Conservation (phyloP, 1,284 basidiomycete species). For the Microbotryum violaceum region DNA sequence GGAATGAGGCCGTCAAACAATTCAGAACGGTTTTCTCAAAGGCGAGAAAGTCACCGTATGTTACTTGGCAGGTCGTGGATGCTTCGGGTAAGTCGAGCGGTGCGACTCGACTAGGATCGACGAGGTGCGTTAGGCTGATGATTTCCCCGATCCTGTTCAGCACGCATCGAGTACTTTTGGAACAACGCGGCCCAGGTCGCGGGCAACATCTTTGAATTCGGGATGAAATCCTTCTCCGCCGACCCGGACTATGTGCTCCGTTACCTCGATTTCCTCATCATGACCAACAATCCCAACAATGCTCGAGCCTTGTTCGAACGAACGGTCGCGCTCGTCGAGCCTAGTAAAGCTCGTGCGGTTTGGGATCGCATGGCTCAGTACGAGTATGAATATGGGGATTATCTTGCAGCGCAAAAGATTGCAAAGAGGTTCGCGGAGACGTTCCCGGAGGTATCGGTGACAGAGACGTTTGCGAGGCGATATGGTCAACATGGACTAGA, state of each 20-base stretch:
- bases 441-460: slow-evolving; percentile 63
- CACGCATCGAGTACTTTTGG: slow-evolving; percentile 92
- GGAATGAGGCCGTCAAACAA: slow-evolving; percentile 56
- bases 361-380: slow-evolving; percentile 96
- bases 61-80: slow-evolving; percentile 90
- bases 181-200: slow-evolving; percentile 79
- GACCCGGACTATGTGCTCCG: slow-evolving; percentile 79
- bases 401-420: slow-evolving; percentile 79
- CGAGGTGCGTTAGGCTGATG: slow-evolving; percentile 3
- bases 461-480: slow-evolving; percentile 23
- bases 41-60: slow-evolving; percentile 75
- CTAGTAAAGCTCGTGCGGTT: slow-evolving; percentile 71
- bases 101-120: background rate
- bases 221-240: slow-evolving; percentile 73
- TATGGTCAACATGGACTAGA: background rate
- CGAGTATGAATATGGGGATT: slow-evolving; percentile 89
- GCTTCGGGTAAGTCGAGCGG: slow-evolving; percentile 57
- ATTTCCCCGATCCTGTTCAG: slow-evolving; percentile 43
- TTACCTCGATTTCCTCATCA: slow-evolving; percentile 87
- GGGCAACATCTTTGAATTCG: slow-evolving; percentile 87
- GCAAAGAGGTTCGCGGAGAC: slow-evolving; percentile 79
- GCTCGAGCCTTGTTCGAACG: slow-evolving; percentile 92
- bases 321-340: slow-evolving; percentile 63
- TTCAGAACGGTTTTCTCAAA: slow-evolving; percentile 72
- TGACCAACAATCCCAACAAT: slow-evolving; percentile 92